A percentile compares a stretch with the other conserved stretches of the same genome.
These are phyloP conservation scores for Aspergillus sclerotioniger DNA, from an alignment of 495 filamentous ascomycete species.

Conservation along the genomic window DNA sequence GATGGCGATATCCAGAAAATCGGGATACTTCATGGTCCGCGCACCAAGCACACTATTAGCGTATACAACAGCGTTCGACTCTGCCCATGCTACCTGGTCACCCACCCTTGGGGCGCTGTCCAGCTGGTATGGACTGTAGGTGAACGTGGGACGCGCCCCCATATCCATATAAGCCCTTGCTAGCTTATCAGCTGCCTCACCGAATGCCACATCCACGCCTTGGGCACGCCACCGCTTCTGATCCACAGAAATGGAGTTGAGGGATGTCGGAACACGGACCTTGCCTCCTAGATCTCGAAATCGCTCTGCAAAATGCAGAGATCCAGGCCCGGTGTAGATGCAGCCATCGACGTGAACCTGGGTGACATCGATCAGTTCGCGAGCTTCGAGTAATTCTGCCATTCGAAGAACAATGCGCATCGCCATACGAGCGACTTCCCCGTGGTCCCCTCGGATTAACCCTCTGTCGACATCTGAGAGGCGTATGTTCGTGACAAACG, in stretches of 20 bases:
- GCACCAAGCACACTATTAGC: conserved; percentile 34
- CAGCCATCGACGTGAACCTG: conserved; percentile 34
- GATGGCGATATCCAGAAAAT: conserved; percentile 32
- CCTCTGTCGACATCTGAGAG: conserved; percentile 15
- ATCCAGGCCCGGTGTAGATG: conserved; percentile 33
- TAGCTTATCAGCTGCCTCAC: conserved; percentile 19
- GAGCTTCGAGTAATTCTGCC: conserved; percentile 22
- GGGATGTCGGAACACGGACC: conserved; percentile 27
- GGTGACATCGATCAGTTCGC: conserved; percentile 21
- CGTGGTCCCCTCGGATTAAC: conserved; percentile 22
- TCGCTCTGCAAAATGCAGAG: conserved; percentile 22
- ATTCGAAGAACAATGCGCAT: conserved; percentile 26
- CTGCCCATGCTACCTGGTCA: conserved; percentile 29
- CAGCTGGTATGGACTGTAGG: conserved; percentile 33
- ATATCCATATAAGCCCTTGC: conserved; percentile 27
- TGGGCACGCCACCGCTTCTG: conserved; percentile 23
- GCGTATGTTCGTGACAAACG: not conserved
- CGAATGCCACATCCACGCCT: conserved; percentile 19
- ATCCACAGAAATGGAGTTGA: conserved; percentile 38
- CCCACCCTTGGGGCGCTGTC: conserved; percentile 22
- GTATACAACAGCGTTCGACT: conserved; percentile 35
- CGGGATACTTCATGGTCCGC: conserved; percentile 33
- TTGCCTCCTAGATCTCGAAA: conserved; percentile 22
- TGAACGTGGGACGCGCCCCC: conserved; percentile 33
- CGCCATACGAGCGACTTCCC: conserved; percentile 23